Percentiles rank a stretch among this genome's conserved stretches.
phyloP scores from a whole-genome alignment of 2,329 filamentous ascomycete species.

The Fulvia fulva region DNA sequence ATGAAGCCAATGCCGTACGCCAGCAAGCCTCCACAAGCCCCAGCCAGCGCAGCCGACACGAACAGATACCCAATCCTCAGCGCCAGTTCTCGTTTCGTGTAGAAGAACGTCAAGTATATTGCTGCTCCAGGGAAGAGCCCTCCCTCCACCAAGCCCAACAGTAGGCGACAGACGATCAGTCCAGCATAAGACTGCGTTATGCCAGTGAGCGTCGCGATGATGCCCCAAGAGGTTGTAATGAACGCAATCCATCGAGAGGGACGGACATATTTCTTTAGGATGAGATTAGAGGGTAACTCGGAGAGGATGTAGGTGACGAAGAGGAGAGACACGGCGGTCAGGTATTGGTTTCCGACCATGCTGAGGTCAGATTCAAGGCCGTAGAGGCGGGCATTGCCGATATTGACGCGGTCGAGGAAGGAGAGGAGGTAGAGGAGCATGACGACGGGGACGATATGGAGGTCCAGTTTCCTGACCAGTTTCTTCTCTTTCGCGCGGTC shows the following conservation, averaged over 20 bases:
- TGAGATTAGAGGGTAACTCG: slow-evolving; percentile 45
- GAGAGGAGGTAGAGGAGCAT: slow-evolving; percentile 70
- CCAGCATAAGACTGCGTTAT: slow-evolving; percentile 62
- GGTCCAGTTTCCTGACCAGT: slow-evolving; percentile 62
- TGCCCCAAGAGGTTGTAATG: slow-evolving; percentile 57
- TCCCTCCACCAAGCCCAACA: slow-evolving; percentile 66
- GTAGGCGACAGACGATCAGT: slow-evolving; percentile 63
- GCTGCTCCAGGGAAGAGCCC: slow-evolving; percentile 67
- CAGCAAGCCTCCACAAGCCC: slow-evolving; percentile 67
- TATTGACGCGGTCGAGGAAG: slow-evolving; percentile 60
- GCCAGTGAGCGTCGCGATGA: slow-evolving; percentile 67
- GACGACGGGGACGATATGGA: slow-evolving; percentile 60
- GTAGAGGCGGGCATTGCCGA: slow-evolving; percentile 62
- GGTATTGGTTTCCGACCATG: slow-evolving; percentile 63
- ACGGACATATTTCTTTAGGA: slow-evolving; percentile 43
- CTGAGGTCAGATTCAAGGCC: slow-evolving; percentile 60
- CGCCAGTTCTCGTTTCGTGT: slow-evolving; percentile 68
- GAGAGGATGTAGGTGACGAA: slow-evolving; percentile 46
- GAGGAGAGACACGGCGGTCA: slow-evolving; percentile 48
- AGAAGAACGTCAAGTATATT: slow-evolving; percentile 71
- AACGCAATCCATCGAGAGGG: slow-evolving; percentile 48
- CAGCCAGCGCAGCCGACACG: slow-evolving; percentile 65
- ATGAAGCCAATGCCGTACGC: slow-evolving; percentile 71
- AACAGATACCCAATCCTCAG: slow-evolving; percentile 71
- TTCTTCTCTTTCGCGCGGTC: slow-evolving; percentile 47